Evolutionary conservation across 345 rosid species (phyloP).

Genomic region (Sisymbrium irio): DNA sequence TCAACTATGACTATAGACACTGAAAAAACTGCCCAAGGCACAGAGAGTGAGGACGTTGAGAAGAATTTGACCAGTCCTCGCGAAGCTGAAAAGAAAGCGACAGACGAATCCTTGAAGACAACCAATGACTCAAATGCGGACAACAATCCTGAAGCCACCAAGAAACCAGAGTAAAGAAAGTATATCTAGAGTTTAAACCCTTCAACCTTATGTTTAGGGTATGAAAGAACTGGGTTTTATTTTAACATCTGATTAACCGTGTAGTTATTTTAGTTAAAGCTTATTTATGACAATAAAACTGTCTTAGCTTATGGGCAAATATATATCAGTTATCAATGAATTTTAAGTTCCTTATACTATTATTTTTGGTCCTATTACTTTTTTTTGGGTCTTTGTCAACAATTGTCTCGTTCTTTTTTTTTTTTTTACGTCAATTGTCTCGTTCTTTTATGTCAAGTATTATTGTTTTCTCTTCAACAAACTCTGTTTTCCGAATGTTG

Average conservation of each 20-base stretch:
- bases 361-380: not conserved
- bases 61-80: constrained; percentile 62
- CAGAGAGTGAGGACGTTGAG: constrained; percentile 56
- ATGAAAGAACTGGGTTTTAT: not conserved
- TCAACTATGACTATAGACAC: constrained; percentile 66
- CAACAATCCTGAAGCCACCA: constrained; percentile 40
- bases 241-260: constrained; percentile 15
- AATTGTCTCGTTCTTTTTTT: too few species aligned
- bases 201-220: not conserved
- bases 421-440: too few species aligned
- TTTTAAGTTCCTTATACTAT: not conserved
- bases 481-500: too few species aligned
- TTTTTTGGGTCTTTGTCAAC: not conserved
- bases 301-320: not conserved
- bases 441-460: too few species aligned
- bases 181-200: not conserved
- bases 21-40: constrained; percentile 48
- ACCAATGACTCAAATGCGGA: constrained; percentile 43
- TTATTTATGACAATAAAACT: not conserved
- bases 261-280: not conserved
- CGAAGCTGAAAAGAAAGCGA: constrained; percentile 50
- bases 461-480: too few species aligned
- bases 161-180: constrained; percentile 36
- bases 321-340: not conserved
- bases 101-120: constrained; percentile 40